Evolutionary conservation across 148 eudicot species (phyloP).

Genomic region (Camellia lanceoleosa): DNA sequence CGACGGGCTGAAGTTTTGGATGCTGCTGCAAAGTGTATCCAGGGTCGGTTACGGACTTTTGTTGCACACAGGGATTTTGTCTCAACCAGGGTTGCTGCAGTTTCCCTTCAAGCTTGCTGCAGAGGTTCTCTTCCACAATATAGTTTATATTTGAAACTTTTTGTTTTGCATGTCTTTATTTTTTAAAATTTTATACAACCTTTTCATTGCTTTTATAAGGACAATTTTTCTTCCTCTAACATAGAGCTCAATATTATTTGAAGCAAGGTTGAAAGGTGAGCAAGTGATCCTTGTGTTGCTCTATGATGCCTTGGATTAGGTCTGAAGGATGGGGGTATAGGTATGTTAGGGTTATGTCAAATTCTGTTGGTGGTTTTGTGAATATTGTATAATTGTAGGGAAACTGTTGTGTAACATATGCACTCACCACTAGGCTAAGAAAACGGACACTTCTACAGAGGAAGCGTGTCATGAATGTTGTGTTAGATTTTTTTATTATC

Average conservation of each 20-base stretch:
- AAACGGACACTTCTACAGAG: too few species aligned
- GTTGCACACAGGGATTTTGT: conserved; percentile 66
- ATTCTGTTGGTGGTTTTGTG: background rate
- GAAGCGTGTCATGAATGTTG: too few species aligned
- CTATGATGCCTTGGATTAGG: background rate
- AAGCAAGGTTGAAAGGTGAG: background rate
- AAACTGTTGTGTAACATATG: too few species aligned
- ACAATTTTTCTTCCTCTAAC: background rate
- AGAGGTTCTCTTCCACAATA: conserved; percentile 47
- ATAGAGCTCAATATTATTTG: background rate
- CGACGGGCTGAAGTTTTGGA: conserved; percentile 89
- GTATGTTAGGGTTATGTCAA: background rate
- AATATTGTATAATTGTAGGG: background rate
- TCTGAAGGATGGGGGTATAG: background rate
- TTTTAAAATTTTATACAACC: background rate
- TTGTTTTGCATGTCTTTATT: background rate
- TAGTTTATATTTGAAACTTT: background rate
- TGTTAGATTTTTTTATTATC: too few species aligned
- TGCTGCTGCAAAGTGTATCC: conserved; percentile 75
- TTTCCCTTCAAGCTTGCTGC: conserved; percentile 79
- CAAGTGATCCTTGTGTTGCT: background rate
- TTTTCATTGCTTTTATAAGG: too few species aligned
- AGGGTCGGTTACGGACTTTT: conserved; percentile 66
- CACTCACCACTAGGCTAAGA: too few species aligned
- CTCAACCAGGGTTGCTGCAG: conserved; percentile 57